phyloP scores from a whole-genome alignment of 805 yeast species.

The Ogataea minuta region DNA sequence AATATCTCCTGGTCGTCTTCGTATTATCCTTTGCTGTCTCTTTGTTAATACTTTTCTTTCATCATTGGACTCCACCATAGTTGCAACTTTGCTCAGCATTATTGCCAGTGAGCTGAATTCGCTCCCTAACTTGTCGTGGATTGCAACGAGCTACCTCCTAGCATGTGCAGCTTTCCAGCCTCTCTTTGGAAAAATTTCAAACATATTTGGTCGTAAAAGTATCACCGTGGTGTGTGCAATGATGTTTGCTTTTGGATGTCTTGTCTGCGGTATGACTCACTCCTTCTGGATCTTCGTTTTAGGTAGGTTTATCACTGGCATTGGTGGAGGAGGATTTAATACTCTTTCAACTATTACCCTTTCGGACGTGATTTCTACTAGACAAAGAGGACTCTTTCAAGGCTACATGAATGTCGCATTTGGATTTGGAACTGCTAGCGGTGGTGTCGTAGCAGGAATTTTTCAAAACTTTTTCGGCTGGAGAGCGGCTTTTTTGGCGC shows the following conservation, averaged over 20 bases:
- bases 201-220: constrained; percentile 50
- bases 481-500: constrained; percentile 59
- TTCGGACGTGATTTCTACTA: constrained; percentile 71
- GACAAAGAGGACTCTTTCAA: constrained; percentile 79
- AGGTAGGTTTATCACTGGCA: constrained; percentile 74
- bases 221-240: constrained; percentile 34
- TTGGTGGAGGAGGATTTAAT: constrained; percentile 55
- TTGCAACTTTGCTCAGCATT: constrained; percentile 48
- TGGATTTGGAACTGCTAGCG: constrained; percentile 73
- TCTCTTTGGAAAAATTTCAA: constrained; percentile 52
- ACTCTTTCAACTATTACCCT: constrained; percentile 72
- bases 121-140: constrained; percentile 42
- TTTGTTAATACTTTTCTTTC: constrained; percentile 38
- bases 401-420: constrained; percentile 76
- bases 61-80: constrained; percentile 54
- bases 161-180: constrained; percentile 53
- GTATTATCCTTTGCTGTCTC: constrained; percentile 17
- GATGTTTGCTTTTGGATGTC: constrained; percentile 39
- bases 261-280: constrained; percentile 41
- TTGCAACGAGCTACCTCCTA: constrained; percentile 41
- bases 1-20: constrained; percentile 6
- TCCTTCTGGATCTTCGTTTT: constrained; percentile 44
- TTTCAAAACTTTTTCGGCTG: constrained; percentile 57
- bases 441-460: constrained; percentile 64
- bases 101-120: constrained; percentile 52